phyloP scores from a whole-genome alignment of 2,329 filamentous ascomycete genomes.

The Xylaria sp. region DNA sequence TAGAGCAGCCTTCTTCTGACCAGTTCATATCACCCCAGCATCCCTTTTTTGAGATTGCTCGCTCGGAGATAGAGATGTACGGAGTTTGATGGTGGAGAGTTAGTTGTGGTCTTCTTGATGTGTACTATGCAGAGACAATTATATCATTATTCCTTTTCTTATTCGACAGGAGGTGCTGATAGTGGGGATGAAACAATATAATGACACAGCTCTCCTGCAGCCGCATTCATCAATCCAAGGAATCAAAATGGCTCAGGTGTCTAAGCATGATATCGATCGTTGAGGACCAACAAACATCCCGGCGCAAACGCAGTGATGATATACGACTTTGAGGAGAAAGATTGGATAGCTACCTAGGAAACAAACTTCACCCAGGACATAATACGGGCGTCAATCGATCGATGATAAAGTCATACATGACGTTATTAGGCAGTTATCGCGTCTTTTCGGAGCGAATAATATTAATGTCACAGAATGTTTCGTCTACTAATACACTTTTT shows the following conservation, averaged over 20 bases:
- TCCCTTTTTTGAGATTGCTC: background rate
- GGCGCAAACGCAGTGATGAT: background rate
- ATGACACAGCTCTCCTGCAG: background rate
- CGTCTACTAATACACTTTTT: background rate
- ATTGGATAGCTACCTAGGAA: no score
- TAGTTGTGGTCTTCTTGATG: background rate
- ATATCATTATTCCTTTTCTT: background rate
- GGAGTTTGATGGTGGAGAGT: background rate
- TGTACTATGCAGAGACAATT: background rate
- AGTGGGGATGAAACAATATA: background rate
- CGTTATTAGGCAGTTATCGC: background rate
- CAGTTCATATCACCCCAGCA: background rate
- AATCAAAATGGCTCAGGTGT: background rate
- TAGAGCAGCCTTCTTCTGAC: no score
- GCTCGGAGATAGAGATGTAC: background rate
- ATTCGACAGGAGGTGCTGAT: background rate
- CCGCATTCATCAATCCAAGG: background rate
- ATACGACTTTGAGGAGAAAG: background rate
- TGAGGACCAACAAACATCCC: no score
- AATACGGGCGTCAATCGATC: background rate
- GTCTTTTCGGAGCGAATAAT: background rate
- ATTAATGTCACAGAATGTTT: background rate
- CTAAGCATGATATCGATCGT: background rate
- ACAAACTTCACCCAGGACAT: background rate
- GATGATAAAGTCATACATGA: slow-evolving; percentile 1